Evolutionary conservation across 2,329 filamentous ascomycete genomes (phyloP).

Genomic region (Paracorniculantispora psalliotae): DNA sequence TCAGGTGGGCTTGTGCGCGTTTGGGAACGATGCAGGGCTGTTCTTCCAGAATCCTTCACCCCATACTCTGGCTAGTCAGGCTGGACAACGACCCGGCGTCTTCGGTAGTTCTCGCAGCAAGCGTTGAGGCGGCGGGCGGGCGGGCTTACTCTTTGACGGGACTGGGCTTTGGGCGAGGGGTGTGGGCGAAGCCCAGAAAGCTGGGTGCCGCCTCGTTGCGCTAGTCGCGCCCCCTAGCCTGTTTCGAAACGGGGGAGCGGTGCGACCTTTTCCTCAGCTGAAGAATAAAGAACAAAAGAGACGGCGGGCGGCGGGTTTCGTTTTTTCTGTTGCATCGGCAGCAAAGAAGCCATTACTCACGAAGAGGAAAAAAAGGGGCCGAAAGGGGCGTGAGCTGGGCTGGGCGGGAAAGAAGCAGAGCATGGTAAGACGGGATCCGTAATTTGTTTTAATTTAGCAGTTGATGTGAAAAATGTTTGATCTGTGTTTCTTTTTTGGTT

Average conservation of each 20-base stretch:
- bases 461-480: no score
- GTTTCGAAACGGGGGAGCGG: background rate
- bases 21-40: background rate
- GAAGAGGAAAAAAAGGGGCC: background rate
- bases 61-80: background rate
- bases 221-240: background rate
- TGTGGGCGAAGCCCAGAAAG: background rate
- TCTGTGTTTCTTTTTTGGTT: no score
- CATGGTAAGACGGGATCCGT: background rate
- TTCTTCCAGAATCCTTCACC: background rate
- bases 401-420: background rate
- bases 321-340: no score
- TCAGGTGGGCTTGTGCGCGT: background rate
- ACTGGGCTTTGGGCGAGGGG: no score
- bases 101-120: background rate
- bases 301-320: background rate
- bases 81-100: background rate
- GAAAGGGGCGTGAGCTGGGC: background rate
- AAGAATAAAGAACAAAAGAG: background rate
- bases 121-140: no score
- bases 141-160: no score
- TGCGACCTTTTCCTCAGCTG: background rate
- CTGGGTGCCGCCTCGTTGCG: background rate
- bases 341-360: no score
- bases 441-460: no score